Evolutionary conservation across 768 basidiomycete species (phyloP).

Genomic region (Xanthoconium stramineum): DNA sequence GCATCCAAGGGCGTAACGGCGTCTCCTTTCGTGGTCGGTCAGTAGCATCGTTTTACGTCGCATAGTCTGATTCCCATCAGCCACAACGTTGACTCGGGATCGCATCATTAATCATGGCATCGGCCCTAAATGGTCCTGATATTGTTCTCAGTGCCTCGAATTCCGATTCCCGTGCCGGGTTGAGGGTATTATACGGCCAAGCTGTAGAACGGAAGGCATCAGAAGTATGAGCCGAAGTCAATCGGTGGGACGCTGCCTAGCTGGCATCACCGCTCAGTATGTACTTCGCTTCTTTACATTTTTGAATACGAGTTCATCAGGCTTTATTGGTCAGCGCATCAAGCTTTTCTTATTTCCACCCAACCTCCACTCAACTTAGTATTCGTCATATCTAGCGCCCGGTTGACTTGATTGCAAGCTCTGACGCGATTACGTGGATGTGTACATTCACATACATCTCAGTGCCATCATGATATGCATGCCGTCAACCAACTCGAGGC

Average conservation of each 20-base stretch:
- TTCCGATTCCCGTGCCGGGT: conserved; percentile 56
- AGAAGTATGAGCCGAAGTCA: conserved; percentile 36
- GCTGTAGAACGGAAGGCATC: conserved; percentile 48
- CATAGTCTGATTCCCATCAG: conserved; percentile 20
- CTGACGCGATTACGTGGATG: conserved; percentile 36
- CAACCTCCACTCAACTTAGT: conserved; percentile 17
- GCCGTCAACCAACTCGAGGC: conserved; percentile 5
- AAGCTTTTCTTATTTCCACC: conserved; percentile 23
- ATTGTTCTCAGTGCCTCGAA: conserved; percentile 47
- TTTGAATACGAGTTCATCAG: conserved; percentile 50
- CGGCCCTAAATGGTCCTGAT: conserved; percentile 39
- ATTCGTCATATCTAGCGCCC: conserved; percentile 13
- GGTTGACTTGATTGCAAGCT: conserved; percentile 31
- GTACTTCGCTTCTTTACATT: conserved; percentile 57
- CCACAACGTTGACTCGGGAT: conserved; percentile 43
- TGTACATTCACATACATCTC: conserved; percentile 18
- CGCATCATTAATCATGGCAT: conserved; percentile 42
- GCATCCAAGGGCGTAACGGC: conserved; percentile 29
- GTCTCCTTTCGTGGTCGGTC: conserved; percentile 44
- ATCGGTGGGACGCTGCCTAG: conserved; percentile 31
- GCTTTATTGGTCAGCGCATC: conserved; percentile 42
- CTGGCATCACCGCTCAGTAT: conserved; percentile 51
- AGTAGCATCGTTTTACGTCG: conserved; percentile 18
- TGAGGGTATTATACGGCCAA: conserved; percentile 46
- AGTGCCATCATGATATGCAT: conserved; percentile 7